These are phyloP conservation scores for Geotrichum phurueaensis DNA, from an alignment of 1,139 yeast species.

Conservation along the genomic window DNA sequence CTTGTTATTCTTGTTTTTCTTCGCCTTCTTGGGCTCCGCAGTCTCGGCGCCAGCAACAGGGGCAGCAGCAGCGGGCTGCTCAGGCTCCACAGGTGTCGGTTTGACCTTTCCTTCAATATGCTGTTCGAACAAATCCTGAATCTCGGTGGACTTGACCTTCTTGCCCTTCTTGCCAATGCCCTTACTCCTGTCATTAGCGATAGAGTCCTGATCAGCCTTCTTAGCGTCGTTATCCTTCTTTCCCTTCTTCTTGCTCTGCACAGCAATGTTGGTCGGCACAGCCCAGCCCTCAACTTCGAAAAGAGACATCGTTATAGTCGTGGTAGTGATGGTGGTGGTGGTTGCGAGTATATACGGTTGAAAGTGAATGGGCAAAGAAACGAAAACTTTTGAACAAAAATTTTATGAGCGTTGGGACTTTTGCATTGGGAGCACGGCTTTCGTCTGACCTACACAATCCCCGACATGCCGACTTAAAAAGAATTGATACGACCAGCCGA, in stretches of 20 bases:
- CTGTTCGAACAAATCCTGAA: slow-evolving; percentile 15
- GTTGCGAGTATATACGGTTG: neutral
- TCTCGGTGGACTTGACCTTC: slow-evolving; percentile 17
- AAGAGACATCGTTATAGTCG: slow-evolving; percentile 11
- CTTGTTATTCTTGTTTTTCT: neutral
- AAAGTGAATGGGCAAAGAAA: neutral
- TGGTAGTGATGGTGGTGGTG: neutral
- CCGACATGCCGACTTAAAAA: no score
- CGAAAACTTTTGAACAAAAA: neutral
- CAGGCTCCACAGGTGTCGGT: slow-evolving; percentile 19
- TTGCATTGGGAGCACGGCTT: neutral
- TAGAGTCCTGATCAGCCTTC: slow-evolving; percentile 16
- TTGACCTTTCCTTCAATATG: slow-evolving; percentile 9
- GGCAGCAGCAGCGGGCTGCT: slow-evolving; percentile 6
- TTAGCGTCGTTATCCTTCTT: slow-evolving; percentile 19
- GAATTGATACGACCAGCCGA: no score
- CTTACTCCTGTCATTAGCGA: slow-evolving; percentile 8
- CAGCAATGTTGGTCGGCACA: slow-evolving; percentile 48
- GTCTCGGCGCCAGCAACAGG: neutral
- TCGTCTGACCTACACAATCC: neutral
- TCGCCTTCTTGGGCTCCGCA: slow-evolving; percentile 1
- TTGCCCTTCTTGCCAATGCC: slow-evolving; percentile 16
- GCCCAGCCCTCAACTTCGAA: slow-evolving; percentile 81
- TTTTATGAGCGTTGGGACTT: neutral
- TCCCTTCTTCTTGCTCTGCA: slow-evolving; percentile 20